These are phyloP conservation scores for Moricandia moricandioides DNA, from an alignment of 345 rosid genomes.

Conservation along the genomic window DNA sequence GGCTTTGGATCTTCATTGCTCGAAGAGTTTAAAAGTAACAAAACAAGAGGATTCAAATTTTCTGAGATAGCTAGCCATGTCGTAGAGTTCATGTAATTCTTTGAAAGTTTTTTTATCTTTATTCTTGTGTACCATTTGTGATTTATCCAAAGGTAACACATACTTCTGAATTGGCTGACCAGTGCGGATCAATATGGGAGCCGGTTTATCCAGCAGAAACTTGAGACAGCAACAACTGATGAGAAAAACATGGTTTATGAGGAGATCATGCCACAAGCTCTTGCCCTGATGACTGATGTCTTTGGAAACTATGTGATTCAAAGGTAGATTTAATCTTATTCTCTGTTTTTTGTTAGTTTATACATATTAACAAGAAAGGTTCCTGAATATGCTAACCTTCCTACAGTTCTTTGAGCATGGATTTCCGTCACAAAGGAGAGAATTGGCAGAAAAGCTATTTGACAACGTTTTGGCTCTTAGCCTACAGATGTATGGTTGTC, in stretches of 20 bases:
- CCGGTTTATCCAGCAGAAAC: constrained; percentile 94
- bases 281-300: constrained; percentile 88
- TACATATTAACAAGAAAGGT: too few relatives aligned
- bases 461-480: constrained; percentile 84
- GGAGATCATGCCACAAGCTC: constrained; percentile 86
- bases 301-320: constrained; percentile 96
- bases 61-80: constrained; percentile 70
- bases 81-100: constrained; percentile 65
- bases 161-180: constrained; percentile 7
- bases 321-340: constrained; percentile 45
- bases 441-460: constrained; percentile 74
- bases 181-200: constrained; percentile 93
- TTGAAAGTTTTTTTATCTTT: neutral
- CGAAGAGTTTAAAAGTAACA: constrained; percentile 73
- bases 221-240: constrained; percentile 80
- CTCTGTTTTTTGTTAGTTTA: neutral
- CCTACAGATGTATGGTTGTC: constrained; percentile 98
- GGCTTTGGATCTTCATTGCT: constrained; percentile 60
- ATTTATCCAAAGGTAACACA: neutral
- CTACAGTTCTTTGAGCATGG: constrained; percentile 95
- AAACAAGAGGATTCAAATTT: constrained; percentile 63
- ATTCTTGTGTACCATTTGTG: neutral
- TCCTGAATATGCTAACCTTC: neutral
- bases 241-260: constrained; percentile 85
- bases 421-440: constrained; percentile 72